phyloP scores from a whole-genome alignment of 768 basidiomycete genomes.

The Amanita inopinata region DNA sequence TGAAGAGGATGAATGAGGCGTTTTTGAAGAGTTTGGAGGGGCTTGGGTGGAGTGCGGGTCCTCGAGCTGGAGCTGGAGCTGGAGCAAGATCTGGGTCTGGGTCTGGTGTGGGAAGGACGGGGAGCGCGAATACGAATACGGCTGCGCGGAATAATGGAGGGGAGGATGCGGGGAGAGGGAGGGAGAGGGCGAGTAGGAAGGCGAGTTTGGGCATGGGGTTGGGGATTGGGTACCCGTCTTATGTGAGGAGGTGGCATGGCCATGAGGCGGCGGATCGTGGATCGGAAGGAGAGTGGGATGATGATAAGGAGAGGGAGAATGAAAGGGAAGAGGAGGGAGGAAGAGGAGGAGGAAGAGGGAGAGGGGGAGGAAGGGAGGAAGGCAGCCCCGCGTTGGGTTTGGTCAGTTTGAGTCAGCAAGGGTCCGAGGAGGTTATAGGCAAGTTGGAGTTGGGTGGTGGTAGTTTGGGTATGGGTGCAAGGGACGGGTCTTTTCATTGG shows the following conservation, averaged over 20 bases:
- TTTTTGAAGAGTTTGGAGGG: slow-evolving; percentile 60
- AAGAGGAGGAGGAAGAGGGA: slow-evolving; percentile 11
- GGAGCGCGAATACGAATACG: no score
- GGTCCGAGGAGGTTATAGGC: slow-evolving; percentile 47
- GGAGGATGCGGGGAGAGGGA: slow-evolving; percentile 16
- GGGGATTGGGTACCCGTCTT: no score
- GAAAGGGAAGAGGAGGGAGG: slow-evolving; percentile 8
- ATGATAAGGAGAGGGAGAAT: slow-evolving; percentile 11
- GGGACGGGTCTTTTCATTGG: slow-evolving; percentile 1
- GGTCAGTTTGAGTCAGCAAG: slow-evolving; percentile 12
- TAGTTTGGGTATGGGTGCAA: neutral
- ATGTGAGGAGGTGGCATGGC: no score
- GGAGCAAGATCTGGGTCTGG: slow-evolving; percentile 3
- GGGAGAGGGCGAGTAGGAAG: slow-evolving; percentile 11
- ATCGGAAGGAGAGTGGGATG: slow-evolving; percentile 9
- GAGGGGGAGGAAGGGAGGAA: slow-evolving; percentile 15
- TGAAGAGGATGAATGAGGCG: slow-evolving; percentile 57
- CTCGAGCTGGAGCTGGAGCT: slow-evolving; percentile 3
- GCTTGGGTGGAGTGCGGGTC: slow-evolving; percentile 26
- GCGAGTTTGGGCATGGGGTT: no score
- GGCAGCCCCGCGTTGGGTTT: slow-evolving; percentile 16
- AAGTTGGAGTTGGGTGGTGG: slow-evolving; percentile 34
- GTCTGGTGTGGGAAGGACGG: slow-evolving; percentile 8
- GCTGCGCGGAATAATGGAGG: no score
- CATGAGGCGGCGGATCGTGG: no score